These are phyloP conservation scores for Hamigera avellanea DNA, from an alignment of 495 filamentous ascomycete species.

Conservation along the genomic window DNA sequence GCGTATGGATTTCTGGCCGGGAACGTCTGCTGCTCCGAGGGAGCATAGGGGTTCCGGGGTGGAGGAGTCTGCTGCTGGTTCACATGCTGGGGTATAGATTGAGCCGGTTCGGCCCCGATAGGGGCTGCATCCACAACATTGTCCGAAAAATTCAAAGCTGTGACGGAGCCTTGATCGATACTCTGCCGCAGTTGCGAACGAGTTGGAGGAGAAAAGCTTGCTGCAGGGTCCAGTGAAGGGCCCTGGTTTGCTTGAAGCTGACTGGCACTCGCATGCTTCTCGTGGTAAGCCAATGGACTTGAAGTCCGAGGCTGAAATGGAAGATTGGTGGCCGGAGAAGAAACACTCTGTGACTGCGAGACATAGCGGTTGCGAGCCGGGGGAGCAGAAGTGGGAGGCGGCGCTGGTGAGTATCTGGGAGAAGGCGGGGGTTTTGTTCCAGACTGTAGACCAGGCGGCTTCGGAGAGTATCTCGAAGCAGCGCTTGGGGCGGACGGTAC, in stretches of 20 bases:
- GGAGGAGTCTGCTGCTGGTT: conserved; percentile 1
- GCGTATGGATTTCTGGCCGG: conserved; percentile 4
- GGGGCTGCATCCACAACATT: conserved; percentile 1
- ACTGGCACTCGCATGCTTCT: conserved; percentile 30
- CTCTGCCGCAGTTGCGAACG: conserved; percentile 6
- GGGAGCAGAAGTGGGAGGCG: conserved; percentile 32
- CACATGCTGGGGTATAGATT: conserved; percentile 1
- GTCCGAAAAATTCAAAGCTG: conserved; percentile 6
- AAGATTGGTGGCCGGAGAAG: conserved; percentile 36
- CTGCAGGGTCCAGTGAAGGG: conserved; percentile 17
- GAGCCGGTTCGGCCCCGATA: not conserved
- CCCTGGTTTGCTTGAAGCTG: conserved; percentile 18
- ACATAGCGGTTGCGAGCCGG: conserved; percentile 36
- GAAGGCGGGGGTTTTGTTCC: conserved; percentile 21
- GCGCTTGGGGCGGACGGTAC: conserved; percentile 25
- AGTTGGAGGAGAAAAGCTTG: conserved; percentile 14
- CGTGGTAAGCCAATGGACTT: conserved; percentile 65
- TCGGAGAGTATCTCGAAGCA: conserved; percentile 28
- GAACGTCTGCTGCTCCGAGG: not conserved
- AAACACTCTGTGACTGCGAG: conserved; percentile 36
- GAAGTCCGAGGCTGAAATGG: conserved; percentile 76
- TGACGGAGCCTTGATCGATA: conserved; percentile 10
- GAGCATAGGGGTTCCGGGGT: not conserved
- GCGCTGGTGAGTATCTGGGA: conserved; percentile 28
- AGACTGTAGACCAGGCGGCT: conserved; percentile 21